phyloP scores from a whole-genome alignment of 352 stramenopile genomes.

The Discostella stelligera region DNA sequence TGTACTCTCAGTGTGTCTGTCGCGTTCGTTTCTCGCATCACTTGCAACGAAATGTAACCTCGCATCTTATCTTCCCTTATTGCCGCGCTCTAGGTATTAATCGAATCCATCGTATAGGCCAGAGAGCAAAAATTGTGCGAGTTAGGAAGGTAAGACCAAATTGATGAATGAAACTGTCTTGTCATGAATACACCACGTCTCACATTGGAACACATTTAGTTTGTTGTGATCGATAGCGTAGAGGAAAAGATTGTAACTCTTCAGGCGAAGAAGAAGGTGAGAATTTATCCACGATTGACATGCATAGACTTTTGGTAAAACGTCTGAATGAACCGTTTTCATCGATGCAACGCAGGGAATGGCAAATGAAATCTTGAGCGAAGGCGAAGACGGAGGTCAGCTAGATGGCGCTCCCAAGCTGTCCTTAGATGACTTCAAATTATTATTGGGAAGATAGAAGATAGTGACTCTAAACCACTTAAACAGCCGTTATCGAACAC shows the following conservation, averaged over 20 bases:
- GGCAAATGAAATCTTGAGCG: constrained; percentile 65
- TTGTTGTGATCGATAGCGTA: constrained; percentile 74
- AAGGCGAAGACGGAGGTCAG: constrained; percentile 31
- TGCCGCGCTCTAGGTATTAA: constrained; percentile 53
- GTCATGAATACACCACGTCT: neutral
- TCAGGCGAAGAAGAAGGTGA: constrained; percentile 76
- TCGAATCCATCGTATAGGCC: constrained; percentile 80
- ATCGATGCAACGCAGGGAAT: constrained; percentile 37
- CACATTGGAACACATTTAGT: constrained; percentile 37
- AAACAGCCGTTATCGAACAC: neutral
- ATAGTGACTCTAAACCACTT: neutral
- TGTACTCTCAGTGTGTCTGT: neutral
- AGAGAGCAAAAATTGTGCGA: constrained; percentile 64
- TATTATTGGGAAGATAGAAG: constrained; percentile 61
- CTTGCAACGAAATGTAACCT: neutral
- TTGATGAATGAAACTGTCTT: neutral
- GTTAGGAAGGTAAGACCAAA: constrained; percentile 54
- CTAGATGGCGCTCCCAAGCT: constrained; percentile 44
- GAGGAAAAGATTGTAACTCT: constrained; percentile 80
- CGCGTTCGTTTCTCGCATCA: neutral
- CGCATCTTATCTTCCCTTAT: neutral
- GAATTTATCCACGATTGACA: neutral
- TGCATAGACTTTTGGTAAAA: neutral
- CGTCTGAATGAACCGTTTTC: constrained; percentile 1
- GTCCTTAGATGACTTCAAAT: constrained; percentile 78